Conservation (phyloP, 1,284 basidiomycete genomes). For the Singerocomus rubriflavus region DNA sequence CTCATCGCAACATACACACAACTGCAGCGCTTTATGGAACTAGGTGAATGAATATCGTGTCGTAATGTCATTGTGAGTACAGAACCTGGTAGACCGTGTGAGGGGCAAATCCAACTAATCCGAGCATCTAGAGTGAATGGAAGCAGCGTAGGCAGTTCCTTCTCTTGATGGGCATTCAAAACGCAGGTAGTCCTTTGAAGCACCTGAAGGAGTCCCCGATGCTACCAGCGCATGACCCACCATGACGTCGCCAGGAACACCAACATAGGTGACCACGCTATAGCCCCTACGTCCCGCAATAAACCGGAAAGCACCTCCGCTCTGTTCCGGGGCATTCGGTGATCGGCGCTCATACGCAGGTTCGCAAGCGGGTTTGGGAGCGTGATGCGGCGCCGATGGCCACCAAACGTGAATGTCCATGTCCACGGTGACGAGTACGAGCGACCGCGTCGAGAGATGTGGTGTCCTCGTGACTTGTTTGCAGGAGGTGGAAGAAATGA, state of each 20-base stretch:
- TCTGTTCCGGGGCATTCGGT: conserved; percentile 16
- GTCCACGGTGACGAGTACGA: conserved; percentile 20
- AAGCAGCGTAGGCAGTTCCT: not conserved
- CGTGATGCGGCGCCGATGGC: conserved; percentile 29
- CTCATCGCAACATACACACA: too few species aligned
- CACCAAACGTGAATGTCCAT: conserved; percentile 28
- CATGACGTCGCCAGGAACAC: conserved; percentile 25
- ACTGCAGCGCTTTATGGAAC: too few species aligned
- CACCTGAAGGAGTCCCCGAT: not conserved
- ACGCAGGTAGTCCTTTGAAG: not conserved
- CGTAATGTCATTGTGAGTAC: not conserved
- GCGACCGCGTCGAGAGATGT: conserved; percentile 10
- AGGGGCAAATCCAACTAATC: not conserved
- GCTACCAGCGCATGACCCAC: conserved; percentile 29
- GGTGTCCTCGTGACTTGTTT: conserved; percentile 11
- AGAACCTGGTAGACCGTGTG: not conserved
- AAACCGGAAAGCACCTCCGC: conserved; percentile 33
- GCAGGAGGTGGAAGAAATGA: conserved; percentile 18
- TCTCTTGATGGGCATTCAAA: not conserved
- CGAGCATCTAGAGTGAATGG: not conserved
- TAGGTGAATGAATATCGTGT: not conserved
- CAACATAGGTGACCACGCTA: conserved; percentile 38
- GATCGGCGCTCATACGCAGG: conserved; percentile 4
- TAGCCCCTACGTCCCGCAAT: conserved; percentile 30
- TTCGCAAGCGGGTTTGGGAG: conserved; percentile 20